Base-by-base conservation (phyloP, 805 yeast species). In the Wickerhamiella qilinensis region DNA sequence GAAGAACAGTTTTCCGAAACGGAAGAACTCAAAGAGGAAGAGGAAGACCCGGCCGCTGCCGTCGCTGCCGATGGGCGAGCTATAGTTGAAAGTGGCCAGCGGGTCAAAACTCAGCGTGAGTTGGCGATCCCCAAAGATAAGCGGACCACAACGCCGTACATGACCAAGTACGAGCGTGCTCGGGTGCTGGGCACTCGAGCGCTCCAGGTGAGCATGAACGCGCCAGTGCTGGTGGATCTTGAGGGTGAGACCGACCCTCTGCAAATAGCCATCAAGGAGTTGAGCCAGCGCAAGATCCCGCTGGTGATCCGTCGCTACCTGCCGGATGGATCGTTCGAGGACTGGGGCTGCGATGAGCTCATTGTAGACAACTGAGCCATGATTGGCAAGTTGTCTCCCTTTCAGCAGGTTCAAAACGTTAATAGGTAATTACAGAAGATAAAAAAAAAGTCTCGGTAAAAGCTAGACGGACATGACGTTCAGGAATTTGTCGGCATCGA, bases 231-330 rank as follows among this genome's bases (percentile, higher is more conserved):
- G 55, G 98, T 91, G 31, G 98, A 93, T 55, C 73, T 91, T 42
- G 99, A 91, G 63, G 98, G 98, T 55, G 99, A 93, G 60, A 93
- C 98, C 2, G 99, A 91, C 58, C 98, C 99, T 12, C 67, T 91
- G 55, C 95, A 86, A 60, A 91, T 91, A 45, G 96, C 99, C 43
- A 79, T 84, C 83, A 91, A 93, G 60, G 99, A 91, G 60, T 70
- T 91, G 46, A 73, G 93, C 1, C 97, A 91, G 60, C 76, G 82
- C 60, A 91, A 86, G 59, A 85, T 93, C 41, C 99, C 98, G 1
- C 69, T 91, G 52, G 93, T 93, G 34, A 82, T 91, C 36, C 75
- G 99, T 70, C 72, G 99, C 61, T 93, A 84, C 56, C 69, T 91
- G 50, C 98, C 99, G 3, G 98, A 93, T 57, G 94, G 97, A 4